Evolutionary conservation across 1,284 basidiomycete genomes (phyloP), one percentile per base, ranked within the genome.

Genomic region (Trametes polyzona): DNA sequence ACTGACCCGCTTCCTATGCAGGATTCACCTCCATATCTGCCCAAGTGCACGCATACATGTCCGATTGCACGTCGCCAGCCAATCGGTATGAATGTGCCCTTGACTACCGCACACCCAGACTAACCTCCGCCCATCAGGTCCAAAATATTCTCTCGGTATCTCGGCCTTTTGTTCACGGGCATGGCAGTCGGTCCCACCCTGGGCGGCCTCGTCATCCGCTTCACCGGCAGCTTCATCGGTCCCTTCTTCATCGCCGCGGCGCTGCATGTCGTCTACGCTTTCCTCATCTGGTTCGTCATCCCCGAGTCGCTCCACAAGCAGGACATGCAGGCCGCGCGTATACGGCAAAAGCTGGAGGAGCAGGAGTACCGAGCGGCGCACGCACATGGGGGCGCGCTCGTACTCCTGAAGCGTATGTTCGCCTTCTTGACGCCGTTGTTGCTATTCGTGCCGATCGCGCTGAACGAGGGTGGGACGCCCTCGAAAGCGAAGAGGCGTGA

Each of bases 111-210:
- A 16, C 21, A 40, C 23, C 23, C 17, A 12, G 26, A 29, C 41
- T 42, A 48, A n/a, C 24, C 27, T 16, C 11, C 23, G 2, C 32
- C 5, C 35, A 3, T 32, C 42, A 73, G 87, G 40, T 84, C 88
- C 5, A 81, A 81, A 3, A 74, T 79, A 21, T 87, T 91, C 68
- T 87, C 90, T 0, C 71, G 88, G 36, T 76, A 74, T 47, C 71
- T 85, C 3, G 90, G 90, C 2, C 71, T 90, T 1, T 58, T 86
- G 37, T 90, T 86, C 64, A 67, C 76, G 16, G 91, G 92, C 11
- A 79, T 90, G 66, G 86, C 86, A 0, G 26, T 89, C 10, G 93
- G 93, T 0, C 93, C 93, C 0, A 79, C 84, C 3, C 57, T 94
- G 0, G 92, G 92, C 14, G 80, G 83, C 35, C 60, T 89, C 24